A percentile compares a stretch with the other conserved stretches of the same genome.
phyloP scores from a whole-genome alignment of 2,329 filamentous ascomycete species.

The Ustilaginoidea virens region DNA sequence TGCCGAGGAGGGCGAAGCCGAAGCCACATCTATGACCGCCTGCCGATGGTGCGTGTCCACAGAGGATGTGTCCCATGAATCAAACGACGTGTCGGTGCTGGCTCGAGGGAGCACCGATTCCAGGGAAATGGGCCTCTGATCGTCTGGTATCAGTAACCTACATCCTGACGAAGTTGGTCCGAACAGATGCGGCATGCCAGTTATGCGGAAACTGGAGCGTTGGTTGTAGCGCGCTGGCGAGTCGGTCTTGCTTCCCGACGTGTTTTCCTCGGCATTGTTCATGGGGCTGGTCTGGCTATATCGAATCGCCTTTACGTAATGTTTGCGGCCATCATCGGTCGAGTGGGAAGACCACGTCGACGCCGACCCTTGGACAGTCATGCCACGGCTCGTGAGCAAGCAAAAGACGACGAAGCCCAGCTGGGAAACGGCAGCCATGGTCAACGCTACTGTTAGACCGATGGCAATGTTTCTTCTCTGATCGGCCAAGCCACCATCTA shows the following conservation, averaged over 20 bases:
- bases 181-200: conserved; percentile 26
- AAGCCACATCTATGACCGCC: conserved; percentile 34
- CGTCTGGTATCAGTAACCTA: conserved; percentile 31
- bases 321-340: conserved; percentile 9
- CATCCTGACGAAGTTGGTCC: conserved; percentile 43
- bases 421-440: conserved; percentile 29
- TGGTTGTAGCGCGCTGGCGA: no score
- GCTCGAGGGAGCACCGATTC: conserved; percentile 25
- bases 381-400: conserved; percentile 22
- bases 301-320: conserved; percentile 34
- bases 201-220: no score
- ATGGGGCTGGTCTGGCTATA: conserved; percentile 30
- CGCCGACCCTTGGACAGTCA: conserved; percentile 4
- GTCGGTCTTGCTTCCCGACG: conserved; percentile 21
- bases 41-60: conserved; percentile 49
- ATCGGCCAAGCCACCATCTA: conserved; percentile 1
- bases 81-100: conserved; percentile 46
- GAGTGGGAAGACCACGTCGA: conserved; percentile 14
- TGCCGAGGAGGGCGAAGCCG: conserved; percentile 25
- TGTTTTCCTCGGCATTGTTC: conserved; percentile 15
- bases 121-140: conserved; percentile 29
- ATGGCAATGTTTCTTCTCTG: conserved; percentile 21
- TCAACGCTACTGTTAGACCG: conserved; percentile 28
- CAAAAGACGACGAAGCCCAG: conserved; percentile 31
- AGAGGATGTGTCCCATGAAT: conserved; percentile 59